These are phyloP conservation scores for Neospermospora avenae DNA, from an alignment of 2,329 filamentous ascomycete species.

Conservation along the genomic window DNA sequence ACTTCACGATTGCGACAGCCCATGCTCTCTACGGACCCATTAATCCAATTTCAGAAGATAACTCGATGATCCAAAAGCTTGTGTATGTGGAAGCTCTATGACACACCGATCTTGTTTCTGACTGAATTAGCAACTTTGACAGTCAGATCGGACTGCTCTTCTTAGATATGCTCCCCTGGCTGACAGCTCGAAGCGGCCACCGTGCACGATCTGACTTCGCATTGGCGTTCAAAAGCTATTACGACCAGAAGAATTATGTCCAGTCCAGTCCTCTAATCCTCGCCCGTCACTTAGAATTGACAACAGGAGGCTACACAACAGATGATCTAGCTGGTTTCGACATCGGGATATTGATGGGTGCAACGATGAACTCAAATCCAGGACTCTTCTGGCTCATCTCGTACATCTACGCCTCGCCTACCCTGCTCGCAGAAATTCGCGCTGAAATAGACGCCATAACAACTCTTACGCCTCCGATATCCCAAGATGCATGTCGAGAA, in stretches of 20 bases:
- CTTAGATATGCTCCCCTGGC: conserved; percentile 31
- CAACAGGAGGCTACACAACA: conserved; percentile 4
- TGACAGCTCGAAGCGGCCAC: conserved; percentile 33
- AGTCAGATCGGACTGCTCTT: conserved; percentile 28
- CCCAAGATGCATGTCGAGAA: conserved; percentile 6
- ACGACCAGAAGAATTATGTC: conserved; percentile 5
- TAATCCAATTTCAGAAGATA: conserved; percentile 40
- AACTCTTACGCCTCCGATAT: not conserved
- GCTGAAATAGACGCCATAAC: conserved; percentile 31
- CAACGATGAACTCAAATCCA: conserved; percentile 38
- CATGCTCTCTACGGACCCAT: conserved; percentile 42
- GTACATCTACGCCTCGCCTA: conserved; percentile 34
- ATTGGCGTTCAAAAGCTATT: conserved; percentile 10
- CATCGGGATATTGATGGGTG: conserved; percentile 30
- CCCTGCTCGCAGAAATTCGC: conserved; percentile 31
- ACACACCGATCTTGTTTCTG: not conserved
- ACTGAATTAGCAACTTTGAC: conserved; percentile 29
- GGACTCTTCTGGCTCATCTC: conserved; percentile 39
- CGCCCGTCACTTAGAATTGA: conserved; percentile 6
- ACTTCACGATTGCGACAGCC: conserved; percentile 39
- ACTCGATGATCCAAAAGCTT: conserved; percentile 37
- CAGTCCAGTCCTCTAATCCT: conserved; percentile 26
- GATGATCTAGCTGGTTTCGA: conserved; percentile 32
- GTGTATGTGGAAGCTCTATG: conserved; percentile 27
- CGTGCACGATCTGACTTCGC: conserved; percentile 37